These are phyloP conservation scores for Pythium graminicola DNA, from an alignment of 352 stramenopile genomes.

Conservation along the genomic window DNA sequence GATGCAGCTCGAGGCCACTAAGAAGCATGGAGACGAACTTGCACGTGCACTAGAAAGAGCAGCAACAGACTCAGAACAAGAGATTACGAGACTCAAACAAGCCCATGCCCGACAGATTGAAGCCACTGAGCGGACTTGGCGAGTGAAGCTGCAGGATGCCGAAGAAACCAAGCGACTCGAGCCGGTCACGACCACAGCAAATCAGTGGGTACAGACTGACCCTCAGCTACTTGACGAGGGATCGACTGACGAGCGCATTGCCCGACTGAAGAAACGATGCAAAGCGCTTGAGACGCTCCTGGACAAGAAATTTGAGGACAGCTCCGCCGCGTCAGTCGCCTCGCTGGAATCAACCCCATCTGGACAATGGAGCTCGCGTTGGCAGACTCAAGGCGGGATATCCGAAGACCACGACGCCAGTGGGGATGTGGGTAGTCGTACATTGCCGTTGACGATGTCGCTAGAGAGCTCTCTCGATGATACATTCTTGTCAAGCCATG, in stretches of 20 bases:
- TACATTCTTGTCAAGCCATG: constrained; percentile 8
- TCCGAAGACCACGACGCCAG: background rate
- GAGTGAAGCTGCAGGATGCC: background rate
- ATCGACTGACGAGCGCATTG: constrained; percentile 26
- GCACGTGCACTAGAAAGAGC: background rate
- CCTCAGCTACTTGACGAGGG: constrained; percentile 1
- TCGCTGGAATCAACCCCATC: constrained; percentile 13
- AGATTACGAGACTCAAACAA: background rate
- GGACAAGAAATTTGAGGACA: constrained; percentile 55
- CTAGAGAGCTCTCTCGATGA: constrained; percentile 18
- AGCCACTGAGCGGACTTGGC: background rate
- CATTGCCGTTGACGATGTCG: constrained; percentile 16
- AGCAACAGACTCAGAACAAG: background rate
- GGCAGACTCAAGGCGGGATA: background rate
- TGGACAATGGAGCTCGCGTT: constrained; percentile 6
- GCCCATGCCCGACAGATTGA: background rate
- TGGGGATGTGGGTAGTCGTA: constrained; percentile 10
- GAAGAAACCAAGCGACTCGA: constrained; percentile 8
- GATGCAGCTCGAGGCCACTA: background rate
- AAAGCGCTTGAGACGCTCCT: constrained; percentile 46
- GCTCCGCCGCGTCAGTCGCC: constrained; percentile 10
- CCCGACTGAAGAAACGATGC: constrained; percentile 42
- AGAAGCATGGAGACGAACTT: background rate
- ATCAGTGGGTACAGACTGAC: constrained; percentile 14
- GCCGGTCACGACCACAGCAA: background rate